Evolutionary conservation across 2,329 filamentous ascomycete genomes (phyloP).

Genomic region (Fusarium sp.): DNA sequence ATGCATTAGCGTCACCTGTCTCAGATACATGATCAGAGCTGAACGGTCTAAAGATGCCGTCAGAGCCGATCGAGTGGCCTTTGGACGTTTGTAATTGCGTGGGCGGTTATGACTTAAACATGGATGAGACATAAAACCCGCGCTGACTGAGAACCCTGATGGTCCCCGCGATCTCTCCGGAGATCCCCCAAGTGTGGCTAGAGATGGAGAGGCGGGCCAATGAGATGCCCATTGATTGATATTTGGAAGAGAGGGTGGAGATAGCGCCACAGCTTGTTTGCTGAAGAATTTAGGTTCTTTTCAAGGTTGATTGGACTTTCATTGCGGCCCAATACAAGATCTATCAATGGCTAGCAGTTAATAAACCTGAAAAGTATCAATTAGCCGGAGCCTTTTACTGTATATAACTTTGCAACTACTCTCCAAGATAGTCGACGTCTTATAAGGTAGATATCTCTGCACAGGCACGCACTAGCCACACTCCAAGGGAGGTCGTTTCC

Average conservation of each 20-base stretch:
- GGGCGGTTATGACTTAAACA: constrained; percentile 20
- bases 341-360: accelerated
- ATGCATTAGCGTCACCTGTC: constrained; percentile 15
- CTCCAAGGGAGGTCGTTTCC: not conserved
- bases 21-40: not conserved
- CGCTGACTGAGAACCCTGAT: constrained; percentile 48
- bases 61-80: constrained; percentile 37
- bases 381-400: too few species aligned
- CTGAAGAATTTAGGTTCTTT: constrained; percentile 9
- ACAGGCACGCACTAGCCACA: constrained; percentile 32
- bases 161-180: constrained; percentile 29
- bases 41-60: constrained; percentile 36
- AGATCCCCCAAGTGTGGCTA: constrained; percentile 41
- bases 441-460: too few species aligned
- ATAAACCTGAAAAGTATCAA: too few species aligned
- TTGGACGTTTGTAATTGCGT: constrained; percentile 29
- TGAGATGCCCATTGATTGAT: not conserved
- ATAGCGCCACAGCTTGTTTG: constrained; percentile 37
- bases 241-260: constrained; percentile 18
- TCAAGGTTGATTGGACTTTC: constrained; percentile 7
- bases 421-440: too few species aligned
- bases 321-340: not conserved
- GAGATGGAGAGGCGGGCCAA: constrained; percentile 29
- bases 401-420: too few species aligned
- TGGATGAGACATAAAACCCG: constrained; percentile 28